Percentiles rank a stretch among this genome's conserved stretches.
Evolutionary conservation across 2,329 filamentous ascomycete genomes (phyloP).

Genomic region (Aureobasidium melanogenum): DNA sequence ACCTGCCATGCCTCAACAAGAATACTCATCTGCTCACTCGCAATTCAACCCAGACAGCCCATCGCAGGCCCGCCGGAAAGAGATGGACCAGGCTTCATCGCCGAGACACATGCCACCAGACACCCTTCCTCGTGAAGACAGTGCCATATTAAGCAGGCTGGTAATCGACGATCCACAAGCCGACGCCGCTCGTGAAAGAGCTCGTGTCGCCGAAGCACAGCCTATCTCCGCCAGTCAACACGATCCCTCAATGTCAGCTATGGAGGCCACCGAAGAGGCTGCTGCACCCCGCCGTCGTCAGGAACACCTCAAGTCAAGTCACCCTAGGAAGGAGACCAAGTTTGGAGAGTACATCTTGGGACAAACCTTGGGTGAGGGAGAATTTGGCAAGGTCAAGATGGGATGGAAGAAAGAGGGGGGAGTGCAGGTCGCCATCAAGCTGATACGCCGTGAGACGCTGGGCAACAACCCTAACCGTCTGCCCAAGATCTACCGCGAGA

Average conservation of each 20-base stretch:
- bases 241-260: conserved; percentile 38
- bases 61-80: conserved; percentile 6
- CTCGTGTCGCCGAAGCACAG: conserved; percentile 55
- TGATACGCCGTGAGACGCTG: conserved; percentile 85
- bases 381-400: conserved; percentile 97
- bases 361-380: conserved; percentile 91
- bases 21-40: conserved; percentile 23
- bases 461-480: conserved; percentile 81
- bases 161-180: conserved; percentile 67
- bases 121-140: conserved; percentile 62
- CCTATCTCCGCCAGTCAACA: conserved; percentile 34
- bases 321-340: conserved; percentile 63
- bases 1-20: conserved; percentile 6
- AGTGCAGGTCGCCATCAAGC: conserved; percentile 91
- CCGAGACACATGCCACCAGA: conserved; percentile 44
- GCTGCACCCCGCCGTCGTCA: conserved; percentile 41
- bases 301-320: conserved; percentile 45
- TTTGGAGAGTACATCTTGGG: conserved; percentile 95
- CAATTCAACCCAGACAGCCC: conserved; percentile 1
- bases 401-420: conserved; percentile 96
- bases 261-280: conserved; percentile 39
- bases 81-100: conserved; percentile 31
- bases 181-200: conserved; percentile 62
- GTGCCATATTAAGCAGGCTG: conserved; percentile 68
- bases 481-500: conserved; percentile 96